Conservation (phyloP, 768 basidiomycete genomes). For the Pleurotus platypus region DNA sequence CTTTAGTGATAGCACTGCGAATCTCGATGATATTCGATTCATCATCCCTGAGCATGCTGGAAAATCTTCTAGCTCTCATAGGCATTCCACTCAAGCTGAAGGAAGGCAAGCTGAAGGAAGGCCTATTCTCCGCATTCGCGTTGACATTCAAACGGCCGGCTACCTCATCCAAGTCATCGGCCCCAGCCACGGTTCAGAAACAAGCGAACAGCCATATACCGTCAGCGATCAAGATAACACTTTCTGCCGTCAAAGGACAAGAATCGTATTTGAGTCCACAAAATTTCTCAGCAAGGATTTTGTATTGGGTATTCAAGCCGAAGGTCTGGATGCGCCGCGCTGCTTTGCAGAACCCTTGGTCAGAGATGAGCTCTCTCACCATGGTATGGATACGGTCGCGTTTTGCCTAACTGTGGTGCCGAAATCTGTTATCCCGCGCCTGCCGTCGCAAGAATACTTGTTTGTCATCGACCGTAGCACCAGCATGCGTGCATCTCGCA, state of each 20-base stretch:
- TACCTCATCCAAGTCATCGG: slow-evolving; percentile 34
- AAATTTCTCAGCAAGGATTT: slow-evolving; percentile 46
- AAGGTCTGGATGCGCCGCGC: slow-evolving; percentile 48
- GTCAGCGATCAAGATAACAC: slow-evolving; percentile 15
- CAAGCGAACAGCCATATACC: slow-evolving; percentile 28
- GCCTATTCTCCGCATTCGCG: slow-evolving; percentile 35
- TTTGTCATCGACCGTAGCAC: slow-evolving; percentile 62
- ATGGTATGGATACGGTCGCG: slow-evolving; percentile 30
- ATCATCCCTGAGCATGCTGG: slow-evolving; percentile 49
- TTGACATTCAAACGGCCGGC: slow-evolving; percentile 48
- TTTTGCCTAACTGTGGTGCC: slow-evolving; percentile 54
- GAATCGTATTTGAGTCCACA: slow-evolving; percentile 34
- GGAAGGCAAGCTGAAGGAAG: slow-evolving; percentile 17
- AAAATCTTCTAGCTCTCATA: slow-evolving; percentile 30
- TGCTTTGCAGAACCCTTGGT: slow-evolving; percentile 46
- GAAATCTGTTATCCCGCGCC: slow-evolving; percentile 37
- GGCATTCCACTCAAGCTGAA: slow-evolving; percentile 22
- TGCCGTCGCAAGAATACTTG: slow-evolving; percentile 49
- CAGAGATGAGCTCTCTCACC: too few species aligned
- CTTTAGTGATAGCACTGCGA: slow-evolving; percentile 38
- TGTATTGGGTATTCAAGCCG: slow-evolving; percentile 43
- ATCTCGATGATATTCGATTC: slow-evolving; percentile 42
- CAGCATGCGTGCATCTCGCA: slow-evolving; percentile 41
- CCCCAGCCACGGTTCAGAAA: slow-evolving; percentile 39
- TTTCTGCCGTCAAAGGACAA: slow-evolving; percentile 34